Percentiles rank a stretch among this genome's conserved stretches.
Conservation (phyloP, 2,329 filamentous ascomycete species). For the Talaromyces albobiverticillius region DNA sequence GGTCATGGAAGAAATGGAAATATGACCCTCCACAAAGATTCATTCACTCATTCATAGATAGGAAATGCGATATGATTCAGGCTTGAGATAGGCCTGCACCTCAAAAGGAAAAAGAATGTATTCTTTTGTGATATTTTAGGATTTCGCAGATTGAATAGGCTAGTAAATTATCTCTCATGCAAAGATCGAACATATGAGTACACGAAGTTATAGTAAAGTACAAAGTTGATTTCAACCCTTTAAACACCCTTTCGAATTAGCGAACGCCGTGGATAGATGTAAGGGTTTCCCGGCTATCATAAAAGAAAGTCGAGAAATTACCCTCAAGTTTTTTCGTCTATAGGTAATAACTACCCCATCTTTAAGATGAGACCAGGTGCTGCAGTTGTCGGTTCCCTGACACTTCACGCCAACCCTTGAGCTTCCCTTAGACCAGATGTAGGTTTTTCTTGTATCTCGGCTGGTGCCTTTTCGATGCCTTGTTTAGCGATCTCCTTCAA, state of each 20-base stretch:
- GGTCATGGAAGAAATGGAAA: no score
- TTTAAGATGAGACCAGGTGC: no score
- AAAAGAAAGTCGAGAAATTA: not conserved
- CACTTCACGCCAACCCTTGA: not conserved
- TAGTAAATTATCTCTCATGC: not conserved
- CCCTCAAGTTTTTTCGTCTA: no score
- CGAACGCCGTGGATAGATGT: not conserved
- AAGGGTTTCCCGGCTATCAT: no score
- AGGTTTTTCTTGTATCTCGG: slow-evolving; percentile 18
- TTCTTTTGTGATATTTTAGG: no score
- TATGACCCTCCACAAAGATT: no score
- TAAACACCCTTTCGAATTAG: not conserved
- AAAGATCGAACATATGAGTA: slow-evolving; percentile 3
- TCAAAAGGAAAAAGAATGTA: not conserved
- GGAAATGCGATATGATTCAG: no score
- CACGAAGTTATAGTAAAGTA: slow-evolving; percentile 10
- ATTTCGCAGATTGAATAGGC: not conserved
- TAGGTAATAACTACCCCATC: no score
- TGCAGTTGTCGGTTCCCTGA: no score
- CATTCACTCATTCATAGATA: no score
- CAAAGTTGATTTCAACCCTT: not conserved
- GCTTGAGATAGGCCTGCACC: not conserved
- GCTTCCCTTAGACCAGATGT: slow-evolving; percentile 21
- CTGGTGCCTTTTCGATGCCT: slow-evolving; percentile 19
- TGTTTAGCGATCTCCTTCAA: slow-evolving; percentile 54